Evolutionary conservation across 441 rosid genomes (phyloP).

Genomic region (Sinapis alba): DNA sequence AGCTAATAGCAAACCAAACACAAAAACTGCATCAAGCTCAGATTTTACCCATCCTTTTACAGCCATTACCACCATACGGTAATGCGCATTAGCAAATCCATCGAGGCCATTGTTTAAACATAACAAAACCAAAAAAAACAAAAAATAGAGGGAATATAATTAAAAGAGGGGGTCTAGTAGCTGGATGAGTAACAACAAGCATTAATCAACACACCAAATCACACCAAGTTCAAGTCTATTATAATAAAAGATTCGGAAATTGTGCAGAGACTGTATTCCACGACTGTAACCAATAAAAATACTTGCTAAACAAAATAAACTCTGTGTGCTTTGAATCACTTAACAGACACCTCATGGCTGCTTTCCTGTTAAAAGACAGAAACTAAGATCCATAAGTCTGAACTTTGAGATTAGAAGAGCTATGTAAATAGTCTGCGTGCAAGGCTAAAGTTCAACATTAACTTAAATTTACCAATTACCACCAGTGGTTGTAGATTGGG

Average conservation of each 20-base stretch:
- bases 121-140: conserved; percentile 11
- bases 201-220: conserved; percentile 15
- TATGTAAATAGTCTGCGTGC: neutral
- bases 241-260: conserved; percentile 12
- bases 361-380: conserved; percentile 38
- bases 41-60: conserved; percentile 36
- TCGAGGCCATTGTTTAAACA: conserved; percentile 27
- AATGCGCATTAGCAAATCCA: conserved; percentile 36
- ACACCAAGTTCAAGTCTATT: conserved; percentile 10
- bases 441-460: conserved; percentile 1
- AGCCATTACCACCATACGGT: conserved; percentile 29
- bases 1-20: conserved; percentile 27
- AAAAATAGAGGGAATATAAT: conserved; percentile 15
- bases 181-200: conserved; percentile 12
- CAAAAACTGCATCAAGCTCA: conserved; percentile 20
- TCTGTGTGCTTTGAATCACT: conserved; percentile 24
- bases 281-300: conserved; percentile 17
- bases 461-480: neutral
- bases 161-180: conserved; percentile 6
- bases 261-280: conserved; percentile 28
- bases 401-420: conserved; percentile 16
- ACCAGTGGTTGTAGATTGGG: conserved; percentile 10
- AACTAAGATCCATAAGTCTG: conserved; percentile 40
- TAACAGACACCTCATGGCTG: conserved; percentile 38
- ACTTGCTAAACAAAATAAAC: neutral